Percentiles rank a stretch among this genome's conserved stretches.
These are phyloP conservation scores for Lentinula guzmanii DNA, from an alignment of 768 basidiomycete species.

Conservation along the genomic window DNA sequence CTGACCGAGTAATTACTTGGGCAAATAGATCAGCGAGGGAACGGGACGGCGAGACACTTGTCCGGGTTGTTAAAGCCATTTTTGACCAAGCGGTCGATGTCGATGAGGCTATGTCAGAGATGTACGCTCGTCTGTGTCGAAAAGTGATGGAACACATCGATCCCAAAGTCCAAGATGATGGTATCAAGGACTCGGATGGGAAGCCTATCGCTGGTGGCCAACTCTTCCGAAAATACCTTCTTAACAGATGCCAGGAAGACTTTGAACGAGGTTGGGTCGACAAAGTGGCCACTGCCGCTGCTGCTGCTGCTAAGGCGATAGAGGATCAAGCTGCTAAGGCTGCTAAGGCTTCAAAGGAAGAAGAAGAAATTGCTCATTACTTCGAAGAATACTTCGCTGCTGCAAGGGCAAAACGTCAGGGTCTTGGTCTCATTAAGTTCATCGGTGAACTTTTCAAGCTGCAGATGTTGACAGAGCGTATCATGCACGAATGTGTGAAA, in stretches of 20 bases:
- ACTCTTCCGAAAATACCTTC: conserved; percentile 93
- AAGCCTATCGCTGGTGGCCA: conserved; percentile 90
- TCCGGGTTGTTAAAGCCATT: conserved; percentile 92
- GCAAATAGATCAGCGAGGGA: conserved; percentile 91
- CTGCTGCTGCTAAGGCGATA: conserved; percentile 79
- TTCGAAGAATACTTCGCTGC: conserved; percentile 96
- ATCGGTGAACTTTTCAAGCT: conserved; percentile 98
- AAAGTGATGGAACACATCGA: conserved; percentile 96
- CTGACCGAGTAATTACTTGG: conserved; percentile 91
- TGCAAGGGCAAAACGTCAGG: conserved; percentile 95
- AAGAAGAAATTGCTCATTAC: conserved; percentile 71
- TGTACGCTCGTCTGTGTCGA: conserved; percentile 93
- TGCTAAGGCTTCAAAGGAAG: conserved; percentile 52
- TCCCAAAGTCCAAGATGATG: conserved; percentile 81
- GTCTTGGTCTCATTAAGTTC: conserved; percentile 95
- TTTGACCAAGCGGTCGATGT: conserved; percentile 85
- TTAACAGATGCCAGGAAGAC: conserved; percentile 96
- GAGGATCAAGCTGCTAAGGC: conserved; percentile 78
- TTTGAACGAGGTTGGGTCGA: conserved; percentile 95
- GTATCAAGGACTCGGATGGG: conserved; percentile 74
- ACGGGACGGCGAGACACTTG: conserved; percentile 89
- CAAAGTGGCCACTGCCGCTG: conserved; percentile 81
- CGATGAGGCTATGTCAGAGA: conserved; percentile 93
- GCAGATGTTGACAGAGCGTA: conserved; percentile 94
- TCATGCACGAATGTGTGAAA: conserved; percentile 98